Evolutionary conservation across 371 early-diverging fungal species (phyloP).

Genomic region (Mortierella sp.): DNA sequence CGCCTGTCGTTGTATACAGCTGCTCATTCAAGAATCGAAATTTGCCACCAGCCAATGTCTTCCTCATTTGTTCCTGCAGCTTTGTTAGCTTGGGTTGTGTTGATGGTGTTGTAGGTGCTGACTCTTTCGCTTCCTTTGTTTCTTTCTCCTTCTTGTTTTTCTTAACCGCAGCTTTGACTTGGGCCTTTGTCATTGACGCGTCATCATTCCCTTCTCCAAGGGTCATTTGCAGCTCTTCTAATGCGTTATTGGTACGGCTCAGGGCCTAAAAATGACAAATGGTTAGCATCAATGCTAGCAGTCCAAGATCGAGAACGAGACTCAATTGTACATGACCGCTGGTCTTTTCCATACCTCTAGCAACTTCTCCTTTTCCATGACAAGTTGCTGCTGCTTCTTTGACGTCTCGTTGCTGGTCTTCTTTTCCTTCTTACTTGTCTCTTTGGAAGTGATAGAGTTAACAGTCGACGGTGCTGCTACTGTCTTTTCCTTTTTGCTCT

Average conservation of each 20-base stretch:
- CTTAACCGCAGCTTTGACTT: constrained; percentile 30
- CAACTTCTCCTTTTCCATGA: constrained; percentile 44
- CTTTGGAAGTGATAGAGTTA: background rate
- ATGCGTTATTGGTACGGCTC: constrained; percentile 38
- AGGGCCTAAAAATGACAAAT: constrained; percentile 22
- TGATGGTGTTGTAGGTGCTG: constrained; percentile 7
- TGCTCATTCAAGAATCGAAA: constrained; percentile 97
- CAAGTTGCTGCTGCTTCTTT: constrained; percentile 49
- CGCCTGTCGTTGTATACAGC: constrained; percentile 89
- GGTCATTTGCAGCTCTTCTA: constrained; percentile 41
- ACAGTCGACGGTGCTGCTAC: constrained; percentile 4
- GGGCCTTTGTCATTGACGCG: constrained; percentile 29
- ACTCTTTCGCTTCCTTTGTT: constrained; percentile 1
- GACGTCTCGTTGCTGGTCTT: constrained; percentile 5
- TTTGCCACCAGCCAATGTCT: constrained; percentile 86
- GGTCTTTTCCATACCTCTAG: constrained; percentile 29
- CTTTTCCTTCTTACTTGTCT: constrained; percentile 15
- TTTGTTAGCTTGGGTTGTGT: constrained; percentile 62
- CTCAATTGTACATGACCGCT: no score
- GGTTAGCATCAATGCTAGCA: background rate
- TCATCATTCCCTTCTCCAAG: constrained; percentile 37
- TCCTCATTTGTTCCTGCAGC: constrained; percentile 87
- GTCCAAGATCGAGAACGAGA: background rate
- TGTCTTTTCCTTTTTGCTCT: constrained; percentile 35
- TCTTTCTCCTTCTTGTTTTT: constrained; percentile 15